Percentiles rank a stretch among this genome's conserved stretches.
These are phyloP conservation scores for Gaertneriomyces semiglobifer DNA, from an alignment of 192 early-diverging fungal species.

Conservation along the genomic window DNA sequence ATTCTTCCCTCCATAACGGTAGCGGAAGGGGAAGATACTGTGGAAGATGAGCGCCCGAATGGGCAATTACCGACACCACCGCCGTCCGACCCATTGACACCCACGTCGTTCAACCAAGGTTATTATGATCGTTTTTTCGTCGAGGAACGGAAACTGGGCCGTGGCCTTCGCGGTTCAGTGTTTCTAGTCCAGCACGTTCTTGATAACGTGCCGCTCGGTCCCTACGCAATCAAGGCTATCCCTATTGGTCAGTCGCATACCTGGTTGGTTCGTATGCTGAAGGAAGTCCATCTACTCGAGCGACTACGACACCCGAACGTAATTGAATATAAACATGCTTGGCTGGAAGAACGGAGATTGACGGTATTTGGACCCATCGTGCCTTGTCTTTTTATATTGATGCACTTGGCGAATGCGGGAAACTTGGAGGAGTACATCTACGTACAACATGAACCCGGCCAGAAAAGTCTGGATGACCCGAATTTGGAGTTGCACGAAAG, in stretches of 20 bases:
- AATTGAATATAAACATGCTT: constrained; percentile 92
- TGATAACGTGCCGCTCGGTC: constrained; percentile 45
- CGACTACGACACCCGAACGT: constrained; percentile 87
- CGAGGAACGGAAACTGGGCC: constrained; percentile 81
- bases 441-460: constrained; percentile 35
- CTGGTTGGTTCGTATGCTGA: constrained; percentile 90
- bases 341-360: constrained; percentile 81
- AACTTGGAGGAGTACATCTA: constrained; percentile 92
- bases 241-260: constrained; percentile 85
- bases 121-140: constrained; percentile 94
- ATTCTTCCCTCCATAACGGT: not conserved
- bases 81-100: constrained; percentile 2
- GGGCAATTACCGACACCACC: constrained; percentile 5
- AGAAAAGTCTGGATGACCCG: not conserved
- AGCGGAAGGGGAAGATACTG: not conserved
- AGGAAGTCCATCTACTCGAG: constrained; percentile 91
- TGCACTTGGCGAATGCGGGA: constrained; percentile 89
- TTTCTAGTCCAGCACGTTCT: constrained; percentile 73
- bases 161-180: constrained; percentile 85
- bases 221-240: constrained; percentile 93
- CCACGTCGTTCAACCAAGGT: constrained; percentile 76
- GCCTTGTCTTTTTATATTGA: constrained; percentile 91
- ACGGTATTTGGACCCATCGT: constrained; percentile 79
- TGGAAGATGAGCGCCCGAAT: not conserved
- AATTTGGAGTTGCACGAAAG: constrained; percentile 11